Conservation (phyloP, 306 rosid species). For the Adenanthera pavonina region DNA sequence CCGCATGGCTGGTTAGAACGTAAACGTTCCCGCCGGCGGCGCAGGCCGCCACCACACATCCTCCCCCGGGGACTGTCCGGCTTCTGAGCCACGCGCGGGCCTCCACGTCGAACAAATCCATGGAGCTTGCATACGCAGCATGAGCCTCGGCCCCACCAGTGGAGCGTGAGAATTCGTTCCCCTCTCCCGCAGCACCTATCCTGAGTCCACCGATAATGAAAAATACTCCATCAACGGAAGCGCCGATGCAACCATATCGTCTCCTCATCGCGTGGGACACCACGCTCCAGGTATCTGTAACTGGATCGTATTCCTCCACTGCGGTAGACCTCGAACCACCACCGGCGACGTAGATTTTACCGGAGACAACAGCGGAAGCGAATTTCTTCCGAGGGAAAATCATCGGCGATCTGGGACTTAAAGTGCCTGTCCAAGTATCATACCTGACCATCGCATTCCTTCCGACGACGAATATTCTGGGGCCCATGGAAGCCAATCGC, state of each 20-base stretch:
- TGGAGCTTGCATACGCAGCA: slow-evolving; percentile 69
- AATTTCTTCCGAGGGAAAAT: slow-evolving; percentile 65
- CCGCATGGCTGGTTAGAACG: slow-evolving; percentile 72
- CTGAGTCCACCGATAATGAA: slow-evolving; percentile 71
- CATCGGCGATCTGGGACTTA: slow-evolving; percentile 51
- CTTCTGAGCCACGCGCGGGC: slow-evolving; percentile 66
- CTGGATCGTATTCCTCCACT: slow-evolving; percentile 70
- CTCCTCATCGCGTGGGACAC: slow-evolving; percentile 52
- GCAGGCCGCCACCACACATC: slow-evolving; percentile 81
- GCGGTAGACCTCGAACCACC: slow-evolving; percentile 47
- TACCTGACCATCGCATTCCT: slow-evolving; percentile 55
- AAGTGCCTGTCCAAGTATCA: slow-evolving; percentile 66
- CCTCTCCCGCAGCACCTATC: slow-evolving; percentile 48
- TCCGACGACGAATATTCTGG: slow-evolving; percentile 59
- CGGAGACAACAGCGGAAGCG: slow-evolving; percentile 55
- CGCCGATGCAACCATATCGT: slow-evolving; percentile 78
- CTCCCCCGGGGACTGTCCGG: slow-evolving; percentile 64
- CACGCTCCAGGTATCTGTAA: slow-evolving; percentile 54
- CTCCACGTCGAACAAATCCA: slow-evolving; percentile 79
- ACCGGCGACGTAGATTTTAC: slow-evolving; percentile 68
- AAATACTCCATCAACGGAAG: slow-evolving; percentile 57
- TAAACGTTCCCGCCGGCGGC: slow-evolving; percentile 48
- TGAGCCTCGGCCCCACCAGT: slow-evolving; percentile 50
- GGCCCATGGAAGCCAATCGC: slow-evolving; percentile 57
- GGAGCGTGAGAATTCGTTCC: slow-evolving; percentile 42